Conservation (phyloP, 2,329 filamentous ascomycete species). For the Ambrosiella beaveri region DNA sequence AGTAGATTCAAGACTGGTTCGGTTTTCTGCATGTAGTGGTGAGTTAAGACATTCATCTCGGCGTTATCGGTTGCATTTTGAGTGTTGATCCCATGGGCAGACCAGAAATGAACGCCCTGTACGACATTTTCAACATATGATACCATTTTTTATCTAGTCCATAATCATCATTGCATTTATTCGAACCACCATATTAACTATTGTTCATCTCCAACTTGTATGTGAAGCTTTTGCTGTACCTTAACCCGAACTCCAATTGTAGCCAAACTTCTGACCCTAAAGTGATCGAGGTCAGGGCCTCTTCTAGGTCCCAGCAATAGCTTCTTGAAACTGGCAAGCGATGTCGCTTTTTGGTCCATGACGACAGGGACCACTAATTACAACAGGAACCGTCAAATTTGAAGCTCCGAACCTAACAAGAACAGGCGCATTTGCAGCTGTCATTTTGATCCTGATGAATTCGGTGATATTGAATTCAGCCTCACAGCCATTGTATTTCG, state of each 20-base stretch:
- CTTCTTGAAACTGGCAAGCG: conserved; percentile 7
- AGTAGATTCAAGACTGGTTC: not conserved
- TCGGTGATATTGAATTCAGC: not conserved
- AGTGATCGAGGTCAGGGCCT: conserved; percentile 7
- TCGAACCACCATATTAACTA: not conserved
- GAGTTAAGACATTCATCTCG: not conserved
- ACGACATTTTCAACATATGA: not conserved
- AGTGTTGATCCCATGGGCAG: not conserved
- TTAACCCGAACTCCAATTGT: not conserved
- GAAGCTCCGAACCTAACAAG: conserved; percentile 1
- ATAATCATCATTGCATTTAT: not conserved
- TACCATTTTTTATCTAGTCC: not conserved
- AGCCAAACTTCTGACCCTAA: conserved; percentile 3
- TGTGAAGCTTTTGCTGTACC: no score
- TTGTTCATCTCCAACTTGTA: not conserved
- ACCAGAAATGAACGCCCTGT: not conserved
- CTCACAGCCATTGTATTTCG: not conserved
- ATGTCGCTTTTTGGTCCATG: conserved; percentile 12
- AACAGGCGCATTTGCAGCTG: not conserved
- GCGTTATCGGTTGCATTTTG: not conserved
- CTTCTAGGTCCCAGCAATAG: conserved; percentile 4
- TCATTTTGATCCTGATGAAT: not conserved
- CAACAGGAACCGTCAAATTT: not conserved
- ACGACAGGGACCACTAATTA: conserved; percentile 4
- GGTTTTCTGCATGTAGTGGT: not conserved